phyloP scores from a whole-genome alignment of 371 early-diverging fungal genomes.

The Nematocida minor region DNA sequence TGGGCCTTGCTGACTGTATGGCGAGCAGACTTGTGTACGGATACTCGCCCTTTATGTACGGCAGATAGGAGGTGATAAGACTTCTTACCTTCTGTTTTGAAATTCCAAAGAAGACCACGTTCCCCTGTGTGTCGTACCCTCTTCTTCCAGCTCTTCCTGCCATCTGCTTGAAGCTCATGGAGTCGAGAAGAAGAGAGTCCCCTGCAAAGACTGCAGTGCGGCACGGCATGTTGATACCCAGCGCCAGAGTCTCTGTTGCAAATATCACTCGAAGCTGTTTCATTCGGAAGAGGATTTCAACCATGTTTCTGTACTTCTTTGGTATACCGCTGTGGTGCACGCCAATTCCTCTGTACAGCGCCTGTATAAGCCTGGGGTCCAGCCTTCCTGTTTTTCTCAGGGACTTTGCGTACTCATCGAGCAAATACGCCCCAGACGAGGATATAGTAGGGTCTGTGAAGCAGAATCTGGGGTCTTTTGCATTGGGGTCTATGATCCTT shows the following conservation, averaged over 20 bases:
- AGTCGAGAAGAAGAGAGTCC: conserved; percentile 66
- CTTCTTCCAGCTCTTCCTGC: conserved; percentile 69
- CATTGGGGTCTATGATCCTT: conserved; percentile 49
- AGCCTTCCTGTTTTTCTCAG: conserved; percentile 50
- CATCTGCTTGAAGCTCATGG: conserved; percentile 67
- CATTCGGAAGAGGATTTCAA: conserved; percentile 67
- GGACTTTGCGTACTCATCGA: conserved; percentile 59
- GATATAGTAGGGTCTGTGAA: conserved; percentile 57
- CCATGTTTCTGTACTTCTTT: conserved; percentile 65
- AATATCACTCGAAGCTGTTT: conserved; percentile 67
- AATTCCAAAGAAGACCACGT: conserved; percentile 67
- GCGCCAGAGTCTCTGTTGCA: conserved; percentile 68
- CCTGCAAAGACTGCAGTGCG: conserved; percentile 67
- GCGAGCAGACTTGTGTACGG: conserved; percentile 64
- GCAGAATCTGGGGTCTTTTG: conserved; percentile 59
- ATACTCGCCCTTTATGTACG: conserved; percentile 66
- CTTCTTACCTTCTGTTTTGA: conserved; percentile 58
- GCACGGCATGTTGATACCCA: conserved; percentile 70
- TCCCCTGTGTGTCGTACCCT: conserved; percentile 68
- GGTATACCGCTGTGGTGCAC: conserved; percentile 67
- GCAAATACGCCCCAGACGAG: conserved; percentile 60
- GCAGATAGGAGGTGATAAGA: conserved; percentile 66
- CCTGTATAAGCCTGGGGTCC: conserved; percentile 51
- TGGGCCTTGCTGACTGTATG: conserved; percentile 18
- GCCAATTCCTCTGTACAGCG: conserved; percentile 68